These are phyloP conservation scores for Collybiopsis luxurians DNA, from an alignment of 768 basidiomycete genomes.

Conservation along the genomic window DNA sequence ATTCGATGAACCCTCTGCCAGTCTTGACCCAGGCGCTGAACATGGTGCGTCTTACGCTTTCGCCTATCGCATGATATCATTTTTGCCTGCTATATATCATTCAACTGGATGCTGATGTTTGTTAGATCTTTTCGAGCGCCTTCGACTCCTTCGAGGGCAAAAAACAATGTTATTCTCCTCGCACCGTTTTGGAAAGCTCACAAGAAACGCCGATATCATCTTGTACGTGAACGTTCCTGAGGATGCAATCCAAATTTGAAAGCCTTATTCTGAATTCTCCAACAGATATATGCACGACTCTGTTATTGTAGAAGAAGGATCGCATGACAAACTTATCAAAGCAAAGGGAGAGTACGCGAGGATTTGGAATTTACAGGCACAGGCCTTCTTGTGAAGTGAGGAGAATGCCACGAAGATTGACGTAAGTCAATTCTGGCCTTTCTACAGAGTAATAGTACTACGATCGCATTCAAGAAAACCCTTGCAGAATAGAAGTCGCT, in stretches of 20 bases:
- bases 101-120: too few relatives aligned
- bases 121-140: conserved; percentile 60
- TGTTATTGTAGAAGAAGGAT: conserved; percentile 60
- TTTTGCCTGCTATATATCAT: too few relatives aligned
- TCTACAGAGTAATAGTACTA: too few relatives aligned
- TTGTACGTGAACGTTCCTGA: conserved; percentile 51
- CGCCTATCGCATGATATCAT: too few relatives aligned
- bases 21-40: conserved; percentile 73
- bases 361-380: conserved; percentile 72
- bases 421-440: too few relatives aligned
- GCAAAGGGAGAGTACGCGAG: conserved; percentile 64
- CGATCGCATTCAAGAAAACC: too few relatives aligned
- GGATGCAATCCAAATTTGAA: too few relatives aligned
- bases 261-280: too few relatives aligned
- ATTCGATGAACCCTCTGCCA: conserved; percentile 76
- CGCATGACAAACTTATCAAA: conserved; percentile 56
- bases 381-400: conserved; percentile 51
- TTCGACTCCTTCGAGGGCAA: conserved; percentile 62
- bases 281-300: conserved; percentile 74
- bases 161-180: conserved; percentile 86
- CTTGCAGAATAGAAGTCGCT: too few relatives aligned
- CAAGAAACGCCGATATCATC: conserved; percentile 69
- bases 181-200: conserved; percentile 69
- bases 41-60: conserved; percentile 35
- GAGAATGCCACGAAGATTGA: too few relatives aligned